Conservation (phyloP, 108 stramenopile genomes). For the Fragilariopsis cylindrus region DNA sequence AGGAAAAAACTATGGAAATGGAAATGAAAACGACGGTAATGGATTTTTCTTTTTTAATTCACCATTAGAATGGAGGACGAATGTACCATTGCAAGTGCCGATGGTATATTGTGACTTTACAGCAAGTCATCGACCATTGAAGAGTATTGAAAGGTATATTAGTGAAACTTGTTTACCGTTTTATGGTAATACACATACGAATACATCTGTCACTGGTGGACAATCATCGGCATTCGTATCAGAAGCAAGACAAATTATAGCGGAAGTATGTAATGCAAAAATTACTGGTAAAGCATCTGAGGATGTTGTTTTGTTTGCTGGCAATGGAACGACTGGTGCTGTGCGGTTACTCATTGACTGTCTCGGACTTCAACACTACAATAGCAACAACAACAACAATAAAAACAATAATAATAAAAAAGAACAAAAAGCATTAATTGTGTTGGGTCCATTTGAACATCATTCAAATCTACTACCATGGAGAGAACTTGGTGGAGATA, state of each 20-base stretch:
- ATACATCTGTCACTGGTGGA: conserved; percentile 78
- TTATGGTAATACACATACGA: conserved; percentile 96
- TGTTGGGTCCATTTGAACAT: conserved; percentile 96
- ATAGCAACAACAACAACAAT: conserved; percentile 10
- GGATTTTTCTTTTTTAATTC: conserved; percentile 26
- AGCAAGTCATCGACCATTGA: conserved; percentile 72
- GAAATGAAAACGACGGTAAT: not conserved
- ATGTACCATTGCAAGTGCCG: conserved; percentile 43
- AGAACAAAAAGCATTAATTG: conserved; percentile 63
- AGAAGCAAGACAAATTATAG: conserved; percentile 91
- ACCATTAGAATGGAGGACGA: conserved; percentile 28
- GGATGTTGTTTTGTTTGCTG: conserved; percentile 93
- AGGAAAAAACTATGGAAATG: not conserved
- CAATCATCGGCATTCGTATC: conserved; percentile 90
- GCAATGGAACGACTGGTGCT: conserved; percentile 93
- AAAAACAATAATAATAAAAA: not conserved
- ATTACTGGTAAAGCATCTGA: conserved; percentile 87
- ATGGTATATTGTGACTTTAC: conserved; percentile 89
- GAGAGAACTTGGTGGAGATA: conserved; percentile 87
- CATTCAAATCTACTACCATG: conserved; percentile 97
- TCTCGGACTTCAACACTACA: conserved; percentile 45
- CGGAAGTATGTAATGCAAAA: conserved; percentile 78
- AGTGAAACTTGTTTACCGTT: conserved; percentile 66
- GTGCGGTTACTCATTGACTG: conserved; percentile 78
- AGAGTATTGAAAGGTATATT: conserved; percentile 74